Conservation (phyloP, 2,329 filamentous ascomycete genomes). For the Fusarium xyrophilum region DNA sequence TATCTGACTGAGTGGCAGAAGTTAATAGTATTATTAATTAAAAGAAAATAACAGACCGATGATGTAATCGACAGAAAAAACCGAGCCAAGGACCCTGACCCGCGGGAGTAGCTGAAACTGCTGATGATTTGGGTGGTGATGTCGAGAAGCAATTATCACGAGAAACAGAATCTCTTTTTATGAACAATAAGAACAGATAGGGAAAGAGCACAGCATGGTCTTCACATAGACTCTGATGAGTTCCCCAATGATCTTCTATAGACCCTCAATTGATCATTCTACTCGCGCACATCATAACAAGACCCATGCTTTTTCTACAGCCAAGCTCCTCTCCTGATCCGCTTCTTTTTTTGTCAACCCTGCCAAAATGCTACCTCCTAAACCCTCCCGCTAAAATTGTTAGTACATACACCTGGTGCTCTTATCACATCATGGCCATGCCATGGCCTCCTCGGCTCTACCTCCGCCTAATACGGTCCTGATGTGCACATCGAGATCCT, state of each 20-base stretch:
- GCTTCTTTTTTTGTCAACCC: slow-evolving; percentile 39
- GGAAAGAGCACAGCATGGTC: background rate
- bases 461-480: slow-evolving; percentile 19
- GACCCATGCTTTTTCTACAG: slow-evolving; percentile 9
- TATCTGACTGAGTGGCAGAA: too few species aligned
- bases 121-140: background rate
- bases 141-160: background rate
- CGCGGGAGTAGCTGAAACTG: background rate
- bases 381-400: slow-evolving; percentile 19
- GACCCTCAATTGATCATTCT: slow-evolving; percentile 18
- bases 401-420: slow-evolving; percentile 1
- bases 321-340: slow-evolving; percentile 9
- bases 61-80: slow-evolving; percentile 36
- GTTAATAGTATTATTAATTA: too few species aligned
- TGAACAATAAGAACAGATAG: background rate
- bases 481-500: slow-evolving; percentile 34
- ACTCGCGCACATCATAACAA: background rate
- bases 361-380: slow-evolving; percentile 26
- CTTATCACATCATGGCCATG: slow-evolving; percentile 27
- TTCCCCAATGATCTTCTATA: background rate
- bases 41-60: slow-evolving; percentile 11
- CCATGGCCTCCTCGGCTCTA: slow-evolving; percentile 9
- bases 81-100: slow-evolving; percentile 18
- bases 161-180: background rate
- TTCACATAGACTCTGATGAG: background rate